These are phyloP conservation scores for Penicillium waksmanii DNA, from an alignment of 495 filamentous ascomycete species.

Conservation along the genomic window DNA sequence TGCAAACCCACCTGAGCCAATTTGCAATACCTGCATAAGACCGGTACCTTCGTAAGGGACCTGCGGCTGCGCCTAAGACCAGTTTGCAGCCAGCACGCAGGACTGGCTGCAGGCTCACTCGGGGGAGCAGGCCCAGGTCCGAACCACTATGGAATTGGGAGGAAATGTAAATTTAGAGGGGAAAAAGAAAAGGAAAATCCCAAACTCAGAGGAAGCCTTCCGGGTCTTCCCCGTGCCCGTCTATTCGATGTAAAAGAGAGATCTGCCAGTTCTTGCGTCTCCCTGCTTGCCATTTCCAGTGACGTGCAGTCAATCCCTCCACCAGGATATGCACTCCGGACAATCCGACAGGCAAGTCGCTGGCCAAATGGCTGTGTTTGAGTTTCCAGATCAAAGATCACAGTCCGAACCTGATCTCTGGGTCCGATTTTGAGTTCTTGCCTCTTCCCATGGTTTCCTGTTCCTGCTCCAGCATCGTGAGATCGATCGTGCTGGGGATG, in stretches of 20 bases:
- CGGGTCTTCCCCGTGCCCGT: conserved; percentile 29
- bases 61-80: conserved; percentile 28
- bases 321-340: conserved; percentile 15
- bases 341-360: conserved; percentile 16
- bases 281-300: conserved; percentile 28
- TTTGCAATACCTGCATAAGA: conserved; percentile 19
- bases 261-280: conserved; percentile 14
- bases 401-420: conserved; percentile 18
- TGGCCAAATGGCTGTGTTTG: conserved; percentile 1
- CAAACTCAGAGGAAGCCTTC: conserved; percentile 18
- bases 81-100: conserved; percentile 28
- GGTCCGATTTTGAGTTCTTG: conserved; percentile 5
- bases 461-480: conserved; percentile 9
- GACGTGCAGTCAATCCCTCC: conserved; percentile 20
- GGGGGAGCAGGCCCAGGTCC: conserved; percentile 21
- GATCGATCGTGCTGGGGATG: conserved; percentile 6
- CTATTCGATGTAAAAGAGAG: conserved; percentile 9
- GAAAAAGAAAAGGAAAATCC: neutral
- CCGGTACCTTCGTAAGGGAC: conserved; percentile 4
- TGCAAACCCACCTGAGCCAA: conserved; percentile 12
- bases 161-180: neutral
- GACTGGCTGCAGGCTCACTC: conserved; percentile 21
- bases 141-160: conserved; percentile 27
- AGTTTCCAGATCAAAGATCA: conserved; percentile 18
- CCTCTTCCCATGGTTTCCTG: neutral